phyloP scores from a whole-genome alignment of 148 eudicot species.

The Arctostaphylos glauca region DNA sequence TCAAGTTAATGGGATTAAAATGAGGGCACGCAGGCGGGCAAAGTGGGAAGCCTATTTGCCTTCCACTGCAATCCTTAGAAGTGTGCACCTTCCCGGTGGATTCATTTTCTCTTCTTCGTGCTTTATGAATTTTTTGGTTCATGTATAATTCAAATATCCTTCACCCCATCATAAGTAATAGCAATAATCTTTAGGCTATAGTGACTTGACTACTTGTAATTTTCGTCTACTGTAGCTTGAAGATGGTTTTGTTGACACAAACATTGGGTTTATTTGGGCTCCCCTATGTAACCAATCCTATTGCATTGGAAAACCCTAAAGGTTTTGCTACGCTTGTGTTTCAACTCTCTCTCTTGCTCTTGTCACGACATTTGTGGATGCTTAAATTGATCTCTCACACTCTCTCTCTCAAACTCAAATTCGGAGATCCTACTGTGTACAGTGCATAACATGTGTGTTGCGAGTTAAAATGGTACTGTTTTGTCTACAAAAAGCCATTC shows the following conservation, averaged over 20 bases:
- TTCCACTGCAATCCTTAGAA: not conserved
- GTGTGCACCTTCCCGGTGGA: not conserved
- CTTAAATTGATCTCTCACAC: not conserved
- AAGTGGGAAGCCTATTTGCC: conserved; percentile 7
- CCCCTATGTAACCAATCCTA: not conserved
- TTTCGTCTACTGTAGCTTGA: not conserved
- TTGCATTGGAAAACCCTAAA: not conserved
- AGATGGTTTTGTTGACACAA: not conserved
- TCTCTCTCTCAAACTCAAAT: not conserved
- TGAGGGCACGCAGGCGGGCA: not conserved
- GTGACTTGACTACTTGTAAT: conserved; percentile 3
- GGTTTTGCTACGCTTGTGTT: not conserved
- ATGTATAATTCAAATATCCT: conserved; percentile 11
- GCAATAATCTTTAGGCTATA: not conserved
- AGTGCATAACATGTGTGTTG: no score
- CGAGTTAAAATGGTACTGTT: no score
- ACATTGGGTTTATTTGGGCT: not conserved
- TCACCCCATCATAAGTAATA: not conserved
- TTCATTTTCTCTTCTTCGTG: conserved; percentile 8
- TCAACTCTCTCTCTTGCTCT: not conserved
- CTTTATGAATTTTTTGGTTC: conserved; percentile 19
- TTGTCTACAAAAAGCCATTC: no score
- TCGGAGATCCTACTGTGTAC: no score
- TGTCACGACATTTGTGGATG: not conserved
- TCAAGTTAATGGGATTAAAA: conserved; percentile 2